Conservation (phyloP, 352 stramenopile species). For the Phytophthora idaei region DNA sequence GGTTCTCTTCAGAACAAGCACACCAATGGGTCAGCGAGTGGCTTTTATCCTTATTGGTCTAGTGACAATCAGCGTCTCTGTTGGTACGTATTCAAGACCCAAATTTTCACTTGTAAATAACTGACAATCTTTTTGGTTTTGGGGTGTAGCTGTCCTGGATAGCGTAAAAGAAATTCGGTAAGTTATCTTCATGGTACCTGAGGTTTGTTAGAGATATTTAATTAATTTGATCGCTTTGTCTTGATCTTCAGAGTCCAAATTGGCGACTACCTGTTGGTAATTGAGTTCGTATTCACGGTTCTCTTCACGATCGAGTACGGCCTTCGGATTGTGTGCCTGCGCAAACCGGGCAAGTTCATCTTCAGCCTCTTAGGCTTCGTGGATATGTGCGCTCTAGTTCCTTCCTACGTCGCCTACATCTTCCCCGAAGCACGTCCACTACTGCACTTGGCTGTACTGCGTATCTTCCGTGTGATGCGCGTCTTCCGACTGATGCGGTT, state of each 20-base stretch:
- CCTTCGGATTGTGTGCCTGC: slow-evolving; percentile 68
- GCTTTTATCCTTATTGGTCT: slow-evolving; percentile 72
- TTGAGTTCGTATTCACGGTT: slow-evolving; percentile 82
- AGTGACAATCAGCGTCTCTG: slow-evolving; percentile 70
- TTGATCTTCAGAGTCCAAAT: slow-evolving; percentile 48
- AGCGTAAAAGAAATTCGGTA: slow-evolving; percentile 75
- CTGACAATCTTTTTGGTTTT: slow-evolving; percentile 2
- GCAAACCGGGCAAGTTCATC: slow-evolving; percentile 63
- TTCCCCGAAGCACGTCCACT: slow-evolving; percentile 66
- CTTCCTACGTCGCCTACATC: slow-evolving; percentile 79
- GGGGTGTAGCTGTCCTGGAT: slow-evolving; percentile 59
- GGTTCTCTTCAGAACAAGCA: slow-evolving; percentile 76
- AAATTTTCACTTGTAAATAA: background rate
- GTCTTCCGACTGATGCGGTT: slow-evolving; percentile 80
- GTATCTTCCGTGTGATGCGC: slow-evolving; percentile 80
- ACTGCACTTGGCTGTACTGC: slow-evolving; percentile 75
- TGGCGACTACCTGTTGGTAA: slow-evolving; percentile 63
- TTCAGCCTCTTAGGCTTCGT: slow-evolving; percentile 77
- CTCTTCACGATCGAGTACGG: slow-evolving; percentile 85
- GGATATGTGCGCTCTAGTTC: slow-evolving; percentile 77
- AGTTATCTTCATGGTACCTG: background rate
- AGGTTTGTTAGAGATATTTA: no score
- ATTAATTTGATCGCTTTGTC: background rate
- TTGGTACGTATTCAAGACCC: slow-evolving; percentile 39
- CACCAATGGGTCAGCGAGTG: slow-evolving; percentile 64